These are phyloP conservation scores for Aureobasidium sp. DNA, from an alignment of 2,329 filamentous ascomycete species.

Conservation along the genomic window DNA sequence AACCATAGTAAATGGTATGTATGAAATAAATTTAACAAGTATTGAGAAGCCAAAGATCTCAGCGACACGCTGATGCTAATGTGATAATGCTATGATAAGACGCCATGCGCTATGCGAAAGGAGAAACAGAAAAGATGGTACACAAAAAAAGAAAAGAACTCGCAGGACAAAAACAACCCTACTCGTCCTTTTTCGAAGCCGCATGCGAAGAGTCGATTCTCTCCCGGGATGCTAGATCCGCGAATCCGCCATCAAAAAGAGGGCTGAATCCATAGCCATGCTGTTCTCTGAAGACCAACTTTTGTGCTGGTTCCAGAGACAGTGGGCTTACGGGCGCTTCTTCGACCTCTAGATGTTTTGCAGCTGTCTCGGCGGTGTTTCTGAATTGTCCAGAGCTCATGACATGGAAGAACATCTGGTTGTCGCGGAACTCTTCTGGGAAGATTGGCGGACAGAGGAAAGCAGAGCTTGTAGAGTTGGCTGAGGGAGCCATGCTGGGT, in stretches of 20 bases:
- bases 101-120: slow-evolving; percentile 3
- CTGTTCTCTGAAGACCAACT: background rate
- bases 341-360: background rate
- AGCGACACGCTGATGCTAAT: background rate
- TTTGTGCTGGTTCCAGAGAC: background rate
- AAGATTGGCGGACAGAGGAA: background rate
- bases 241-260: background rate
- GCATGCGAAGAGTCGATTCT: background rate
- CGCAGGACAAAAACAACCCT: background rate
- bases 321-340: slow-evolving; percentile 1
- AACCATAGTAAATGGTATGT: background rate
- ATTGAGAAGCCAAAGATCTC: background rate
- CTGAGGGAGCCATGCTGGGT: slow-evolving; percentile 7
- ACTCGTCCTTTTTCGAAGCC: slow-evolving; percentile 1
- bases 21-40: background rate
- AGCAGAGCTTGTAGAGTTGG: background rate
- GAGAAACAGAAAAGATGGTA: background rate
- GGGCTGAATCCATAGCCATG: background rate
- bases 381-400: slow-evolving; percentile 12
- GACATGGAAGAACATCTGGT: slow-evolving; percentile 9
- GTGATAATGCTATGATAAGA: background rate
- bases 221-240: background rate
- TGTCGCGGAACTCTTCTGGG: background rate
- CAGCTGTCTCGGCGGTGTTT: background rate
- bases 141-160: background rate